A percentile compares a stretch with the other conserved stretches of the same genome.
Evolutionary conservation across 108 stramenopile genomes (phyloP).

Genomic region (Hondaea fermentalgiana): DNA sequence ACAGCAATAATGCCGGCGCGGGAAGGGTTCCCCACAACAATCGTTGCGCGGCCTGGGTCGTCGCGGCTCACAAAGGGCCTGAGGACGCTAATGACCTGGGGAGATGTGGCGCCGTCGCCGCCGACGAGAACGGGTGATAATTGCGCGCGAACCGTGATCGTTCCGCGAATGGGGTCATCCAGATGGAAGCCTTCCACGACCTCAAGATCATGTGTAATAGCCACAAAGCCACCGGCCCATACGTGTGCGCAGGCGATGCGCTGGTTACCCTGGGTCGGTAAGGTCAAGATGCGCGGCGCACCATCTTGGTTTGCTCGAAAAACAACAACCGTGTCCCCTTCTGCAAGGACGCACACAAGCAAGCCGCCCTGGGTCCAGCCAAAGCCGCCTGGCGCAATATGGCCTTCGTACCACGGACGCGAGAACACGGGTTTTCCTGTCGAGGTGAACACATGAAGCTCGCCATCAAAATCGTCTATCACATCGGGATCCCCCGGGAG

Average conservation of each 20-base stretch:
- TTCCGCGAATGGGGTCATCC: not conserved
- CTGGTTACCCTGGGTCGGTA: not conserved
- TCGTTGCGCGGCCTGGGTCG: not conserved
- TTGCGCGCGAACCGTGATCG: not conserved
- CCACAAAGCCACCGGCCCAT: conserved; percentile 5
- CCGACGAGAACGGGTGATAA: not conserved
- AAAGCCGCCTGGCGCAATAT: not conserved
- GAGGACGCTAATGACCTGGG: not conserved
- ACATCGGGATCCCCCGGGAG: not conserved
- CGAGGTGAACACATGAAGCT: not conserved
- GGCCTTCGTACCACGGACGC: not conserved
- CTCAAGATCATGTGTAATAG: not conserved
- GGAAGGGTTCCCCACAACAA: not conserved
- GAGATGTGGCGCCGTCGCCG: not conserved
- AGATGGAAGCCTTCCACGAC: not conserved
- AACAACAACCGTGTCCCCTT: not conserved
- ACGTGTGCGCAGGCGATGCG: not conserved
- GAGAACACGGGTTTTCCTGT: not conserved
- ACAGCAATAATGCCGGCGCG: not conserved
- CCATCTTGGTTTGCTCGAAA: not conserved
- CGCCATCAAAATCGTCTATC: not conserved
- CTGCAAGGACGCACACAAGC: not conserved
- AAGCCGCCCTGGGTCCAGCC: not conserved
- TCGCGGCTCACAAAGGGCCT: not conserved
- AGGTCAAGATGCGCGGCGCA: not conserved